phyloP scores from a whole-genome alignment of 2,329 filamentous ascomycete genomes.

The Diaporthe ilicicola region DNA sequence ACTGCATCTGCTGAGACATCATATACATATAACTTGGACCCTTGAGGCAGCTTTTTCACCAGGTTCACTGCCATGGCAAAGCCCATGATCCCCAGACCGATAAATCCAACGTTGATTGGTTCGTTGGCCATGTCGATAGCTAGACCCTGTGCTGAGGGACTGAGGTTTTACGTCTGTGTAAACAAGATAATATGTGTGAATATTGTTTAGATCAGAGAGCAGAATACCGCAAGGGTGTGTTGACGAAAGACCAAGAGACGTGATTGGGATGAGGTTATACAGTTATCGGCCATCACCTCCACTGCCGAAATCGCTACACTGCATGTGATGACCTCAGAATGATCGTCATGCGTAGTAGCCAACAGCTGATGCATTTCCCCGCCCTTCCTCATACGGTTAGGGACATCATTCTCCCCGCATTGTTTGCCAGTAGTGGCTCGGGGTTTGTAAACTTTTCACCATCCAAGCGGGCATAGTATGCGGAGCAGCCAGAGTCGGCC shows the following conservation, averaged over 20 bases:
- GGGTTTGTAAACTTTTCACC: background rate
- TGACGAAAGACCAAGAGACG: background rate
- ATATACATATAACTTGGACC: conserved; percentile 65
- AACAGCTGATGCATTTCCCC: conserved; percentile 5
- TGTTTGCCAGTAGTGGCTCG: background rate
- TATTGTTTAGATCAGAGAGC: conserved; percentile 31
- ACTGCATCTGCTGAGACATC: conserved; percentile 67
- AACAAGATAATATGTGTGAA: too few species aligned
- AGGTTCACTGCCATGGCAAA: conserved; percentile 76
- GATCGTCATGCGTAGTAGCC: background rate
- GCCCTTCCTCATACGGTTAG: background rate
- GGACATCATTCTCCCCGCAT: conserved; percentile 7
- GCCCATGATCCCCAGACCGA: conserved; percentile 58
- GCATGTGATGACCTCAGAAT: conserved; percentile 12
- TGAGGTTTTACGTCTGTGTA: too few species aligned
- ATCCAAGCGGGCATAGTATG: background rate
- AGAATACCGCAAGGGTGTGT: conserved; percentile 8
- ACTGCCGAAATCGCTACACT: conserved; percentile 18
- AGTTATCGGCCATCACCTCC: conserved; percentile 22
- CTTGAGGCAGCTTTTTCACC: conserved; percentile 67
- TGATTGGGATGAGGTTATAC: background rate
- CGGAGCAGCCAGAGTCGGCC: too few species aligned
- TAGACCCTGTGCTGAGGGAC: background rate
- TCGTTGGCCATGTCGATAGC: conserved; percentile 2
- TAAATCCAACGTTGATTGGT: conserved; percentile 50